Evolutionary conservation across 495 filamentous ascomycete genomes (phyloP), one percentile per base, ranked within the genome.

Genomic region (Barbatosphaeria neglecta): DNA sequence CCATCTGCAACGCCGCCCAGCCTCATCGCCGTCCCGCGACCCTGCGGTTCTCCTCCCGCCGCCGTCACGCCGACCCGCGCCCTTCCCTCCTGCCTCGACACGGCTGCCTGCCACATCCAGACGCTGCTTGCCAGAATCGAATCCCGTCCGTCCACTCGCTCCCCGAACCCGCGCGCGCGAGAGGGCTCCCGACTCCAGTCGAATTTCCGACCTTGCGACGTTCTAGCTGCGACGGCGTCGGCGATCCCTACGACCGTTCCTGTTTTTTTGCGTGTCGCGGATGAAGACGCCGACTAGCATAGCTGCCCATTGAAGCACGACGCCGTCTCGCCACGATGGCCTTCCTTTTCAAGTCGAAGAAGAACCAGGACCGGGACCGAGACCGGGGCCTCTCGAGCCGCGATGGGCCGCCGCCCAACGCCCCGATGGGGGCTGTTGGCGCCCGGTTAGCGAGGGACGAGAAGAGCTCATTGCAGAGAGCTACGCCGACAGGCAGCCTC

Each of bases 311-410:
- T 15, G 38, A 45, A 39, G 46, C 19, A 47, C 22, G 39, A 18
- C 41, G 18, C 33, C 42, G 6, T 20, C 40, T n/a, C 46, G 22
- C 42, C 65, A 65, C 59, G 59, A 86, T 86, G 82, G 78, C 80
- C 47, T 86, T 84, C 62, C 72, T 86, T 49, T 84, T 84, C 70
- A 81, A 81, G 63, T 79, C 76, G 43, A 82, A 81, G 62, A 83
- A 83, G 63, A 69, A 77, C 49, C 76, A 77, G 55, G 67, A 73
- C 47, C 63, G 70, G 52, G 65, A 77, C 49, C 76, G 77, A 55
- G 67, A 73, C 47, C 63, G 70, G 52, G 65, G 56, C 37, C 48
- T 70, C 18, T 46, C 62, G 22, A 72, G 66, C 51, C 65, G 69
- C 51, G 69, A 74, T 56, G 69, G 67, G 22, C 56, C 57, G 40